These are phyloP conservation scores for Lathyrus oleraceus DNA, from an alignment of 306 rosid species.

Conservation along the genomic window DNA sequence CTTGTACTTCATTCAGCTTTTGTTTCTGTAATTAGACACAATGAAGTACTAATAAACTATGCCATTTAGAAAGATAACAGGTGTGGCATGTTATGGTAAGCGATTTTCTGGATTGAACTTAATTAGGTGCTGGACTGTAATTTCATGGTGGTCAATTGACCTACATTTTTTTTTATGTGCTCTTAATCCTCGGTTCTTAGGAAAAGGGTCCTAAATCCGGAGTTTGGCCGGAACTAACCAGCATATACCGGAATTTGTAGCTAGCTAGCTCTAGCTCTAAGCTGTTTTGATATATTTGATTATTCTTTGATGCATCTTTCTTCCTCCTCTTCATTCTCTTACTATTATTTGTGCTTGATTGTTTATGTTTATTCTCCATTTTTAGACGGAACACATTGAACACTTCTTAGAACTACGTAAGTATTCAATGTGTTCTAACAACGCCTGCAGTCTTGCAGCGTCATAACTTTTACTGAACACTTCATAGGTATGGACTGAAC, in stretches of 20 bases:
- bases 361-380: background rate
- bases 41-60: constrained; percentile 14
- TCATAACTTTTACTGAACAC: constrained; percentile 30
- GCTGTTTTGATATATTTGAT: background rate
- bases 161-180: background rate
- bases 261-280: constrained; percentile 6
- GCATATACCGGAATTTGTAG: constrained; percentile 22
- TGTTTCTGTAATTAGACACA: constrained; percentile 10
- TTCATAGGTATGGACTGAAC: constrained; percentile 48
- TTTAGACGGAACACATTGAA: background rate
- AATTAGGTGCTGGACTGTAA: constrained; percentile 11
- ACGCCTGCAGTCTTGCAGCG: background rate
- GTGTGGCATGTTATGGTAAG: background rate
- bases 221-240: background rate
- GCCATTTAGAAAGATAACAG: background rate
- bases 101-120: constrained; percentile 25
- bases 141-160: constrained; percentile 19
- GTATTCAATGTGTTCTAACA: background rate
- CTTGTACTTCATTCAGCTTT: constrained; percentile 1
- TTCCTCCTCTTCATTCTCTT: background rate
- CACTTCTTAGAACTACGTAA: background rate
- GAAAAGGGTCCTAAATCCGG: background rate
- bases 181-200: background rate
- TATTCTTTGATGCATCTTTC: background rate
- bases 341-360: background rate